These are phyloP conservation scores for Desmodesmus armatus DNA, from an alignment of 139 green algal species.

Conservation along the genomic window DNA sequence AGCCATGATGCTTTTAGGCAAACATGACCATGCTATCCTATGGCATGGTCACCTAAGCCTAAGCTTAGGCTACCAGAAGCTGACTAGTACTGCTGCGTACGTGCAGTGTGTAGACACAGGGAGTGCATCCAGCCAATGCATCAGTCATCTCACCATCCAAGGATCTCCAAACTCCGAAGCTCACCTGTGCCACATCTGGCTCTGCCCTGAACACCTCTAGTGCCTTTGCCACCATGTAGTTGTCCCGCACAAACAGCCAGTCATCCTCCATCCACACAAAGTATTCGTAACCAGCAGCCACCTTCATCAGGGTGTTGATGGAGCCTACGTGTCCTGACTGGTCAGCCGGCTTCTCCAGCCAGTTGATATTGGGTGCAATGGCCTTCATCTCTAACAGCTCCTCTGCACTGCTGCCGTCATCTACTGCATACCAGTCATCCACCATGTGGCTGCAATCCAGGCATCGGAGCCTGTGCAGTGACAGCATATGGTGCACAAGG, in stretches of 20 bases:
- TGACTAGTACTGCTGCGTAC: too few species aligned
- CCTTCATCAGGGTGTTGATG: not conserved
- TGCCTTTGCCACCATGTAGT: not conserved
- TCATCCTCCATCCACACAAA: conserved; percentile 1
- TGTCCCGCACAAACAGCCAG: not conserved
- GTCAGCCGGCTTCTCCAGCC: not conserved
- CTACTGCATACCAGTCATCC: conserved; percentile 2
- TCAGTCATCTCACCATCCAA: too few species aligned
- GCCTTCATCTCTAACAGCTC: not conserved
- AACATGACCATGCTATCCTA: too few species aligned
- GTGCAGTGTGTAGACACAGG: too few species aligned
- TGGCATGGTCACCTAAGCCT: too few species aligned
- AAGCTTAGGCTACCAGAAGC: too few species aligned
- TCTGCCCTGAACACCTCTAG: not conserved
- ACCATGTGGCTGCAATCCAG: not conserved
- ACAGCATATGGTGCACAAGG: too few species aligned
- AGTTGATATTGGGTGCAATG: not conserved
- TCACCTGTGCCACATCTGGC: not conserved
- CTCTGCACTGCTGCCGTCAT: not conserved
- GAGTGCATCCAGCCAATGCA: too few species aligned
- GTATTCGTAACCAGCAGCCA: not conserved
- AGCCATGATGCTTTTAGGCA: too few species aligned
- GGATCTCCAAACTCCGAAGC: too few species aligned
- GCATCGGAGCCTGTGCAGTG: not conserved
- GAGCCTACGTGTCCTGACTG: not conserved